These are phyloP conservation scores for Colletotrichum sp. DNA, from an alignment of 2,329 filamentous ascomycete species.

Conservation along the genomic window DNA sequence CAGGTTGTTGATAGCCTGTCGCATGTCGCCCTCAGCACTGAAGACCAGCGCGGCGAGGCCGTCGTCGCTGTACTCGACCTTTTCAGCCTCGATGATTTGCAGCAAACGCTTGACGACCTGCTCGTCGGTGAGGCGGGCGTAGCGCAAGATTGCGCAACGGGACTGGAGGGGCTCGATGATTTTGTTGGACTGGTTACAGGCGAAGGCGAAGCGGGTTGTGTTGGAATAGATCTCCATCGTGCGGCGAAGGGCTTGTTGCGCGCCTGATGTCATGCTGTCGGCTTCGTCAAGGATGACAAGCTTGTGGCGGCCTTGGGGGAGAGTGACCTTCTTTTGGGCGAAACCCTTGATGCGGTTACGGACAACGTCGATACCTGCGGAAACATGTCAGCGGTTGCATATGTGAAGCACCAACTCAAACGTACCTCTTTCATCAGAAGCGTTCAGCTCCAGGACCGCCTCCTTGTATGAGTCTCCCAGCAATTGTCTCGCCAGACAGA, in stretches of 20 bases:
- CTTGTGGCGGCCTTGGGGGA: slow-evolving; percentile 90
- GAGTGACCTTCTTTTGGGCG: slow-evolving; percentile 97
- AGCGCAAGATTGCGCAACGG: slow-evolving; percentile 93
- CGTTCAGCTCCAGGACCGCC: slow-evolving; percentile 94
- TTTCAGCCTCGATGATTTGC: slow-evolving; percentile 92
- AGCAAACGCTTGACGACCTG: slow-evolving; percentile 90
- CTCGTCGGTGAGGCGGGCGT: slow-evolving; percentile 87
- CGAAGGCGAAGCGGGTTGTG: slow-evolving; percentile 96
- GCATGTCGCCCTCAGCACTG: slow-evolving; percentile 97
- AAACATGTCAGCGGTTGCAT: not conserved
- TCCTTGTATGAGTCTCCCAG: slow-evolving; percentile 96
- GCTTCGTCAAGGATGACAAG: slow-evolving; percentile 97
- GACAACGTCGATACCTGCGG: slow-evolving; percentile 88
- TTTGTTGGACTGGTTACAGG: slow-evolving; percentile 98
- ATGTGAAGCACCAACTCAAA: slow-evolving; percentile 28
- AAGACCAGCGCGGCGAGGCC: slow-evolving; percentile 96
- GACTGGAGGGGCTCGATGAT: slow-evolving; percentile 99
- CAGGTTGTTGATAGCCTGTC: slow-evolving; percentile 97
- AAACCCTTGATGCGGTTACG: slow-evolving; percentile 98
- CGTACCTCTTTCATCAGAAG: slow-evolving; percentile 87
- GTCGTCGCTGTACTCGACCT: slow-evolving; percentile 89
- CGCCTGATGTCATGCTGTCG: slow-evolving; percentile 96
- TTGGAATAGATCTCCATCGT: slow-evolving; percentile 99
- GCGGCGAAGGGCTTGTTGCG: slow-evolving; percentile 90
- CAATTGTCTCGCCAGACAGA: slow-evolving; percentile 90